phyloP scores from a whole-genome alignment of 148 eudicot species.

The Linanthus parryae region DNA sequence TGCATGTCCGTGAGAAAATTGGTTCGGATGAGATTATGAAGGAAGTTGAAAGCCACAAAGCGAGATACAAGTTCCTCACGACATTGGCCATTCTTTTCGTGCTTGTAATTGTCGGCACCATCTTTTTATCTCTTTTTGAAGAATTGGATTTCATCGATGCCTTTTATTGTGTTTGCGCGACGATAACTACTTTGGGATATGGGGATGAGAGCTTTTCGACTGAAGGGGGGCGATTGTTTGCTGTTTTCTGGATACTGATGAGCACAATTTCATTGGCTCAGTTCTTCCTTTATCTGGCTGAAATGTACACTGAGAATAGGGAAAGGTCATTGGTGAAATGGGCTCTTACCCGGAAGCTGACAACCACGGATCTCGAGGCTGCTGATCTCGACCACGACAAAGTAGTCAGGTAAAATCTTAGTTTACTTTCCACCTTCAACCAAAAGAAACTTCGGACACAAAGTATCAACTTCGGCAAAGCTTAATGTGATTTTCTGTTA shows the following conservation, averaged over 20 bases:
- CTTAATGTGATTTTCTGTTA: no score
- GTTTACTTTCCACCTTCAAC: neutral
- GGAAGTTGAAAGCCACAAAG: conserved; percentile 49
- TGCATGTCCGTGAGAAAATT: conserved; percentile 35
- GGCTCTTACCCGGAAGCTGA: conserved; percentile 55
- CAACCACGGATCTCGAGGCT: conserved; percentile 52
- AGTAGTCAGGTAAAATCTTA: conserved; percentile 41
- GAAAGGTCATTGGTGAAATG: conserved; percentile 32
- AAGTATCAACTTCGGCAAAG: no score
- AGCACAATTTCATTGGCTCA: conserved; percentile 77
- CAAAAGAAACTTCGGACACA: no score
- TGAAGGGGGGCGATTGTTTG: conserved; percentile 53
- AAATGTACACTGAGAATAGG: conserved; percentile 55
- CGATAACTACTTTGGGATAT: conserved; percentile 69
- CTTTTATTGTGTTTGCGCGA: conserved; percentile 72
- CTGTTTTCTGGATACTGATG: conserved; percentile 63
- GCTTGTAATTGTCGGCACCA: conserved; percentile 36
- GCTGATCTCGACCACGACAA: conserved; percentile 74
- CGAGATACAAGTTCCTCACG: conserved; percentile 41
- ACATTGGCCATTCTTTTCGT: conserved; percentile 23
- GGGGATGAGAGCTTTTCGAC: conserved; percentile 76
- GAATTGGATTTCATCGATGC: conserved; percentile 44
- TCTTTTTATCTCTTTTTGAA: conserved; percentile 38
- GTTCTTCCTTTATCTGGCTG: conserved; percentile 55
- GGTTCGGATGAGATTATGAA: conserved; percentile 30